phyloP scores from a whole-genome alignment of 495 filamentous ascomycete genomes.

The Aspergillus sparsus region DNA sequence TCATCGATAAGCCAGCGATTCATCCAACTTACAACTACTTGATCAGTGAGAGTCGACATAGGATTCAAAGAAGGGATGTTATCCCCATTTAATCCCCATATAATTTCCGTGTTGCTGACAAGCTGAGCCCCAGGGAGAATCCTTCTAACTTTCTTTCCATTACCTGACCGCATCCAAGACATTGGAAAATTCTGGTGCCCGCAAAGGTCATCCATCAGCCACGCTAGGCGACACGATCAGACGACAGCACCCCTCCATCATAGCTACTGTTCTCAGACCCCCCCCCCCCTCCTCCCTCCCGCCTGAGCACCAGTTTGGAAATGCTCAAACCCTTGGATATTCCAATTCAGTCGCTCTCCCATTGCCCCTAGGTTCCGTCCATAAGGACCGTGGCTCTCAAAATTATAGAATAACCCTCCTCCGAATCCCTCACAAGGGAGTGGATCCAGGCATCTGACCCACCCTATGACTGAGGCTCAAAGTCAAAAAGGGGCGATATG shows the following conservation, averaged over 20 bases:
- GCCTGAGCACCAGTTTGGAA: constrained; percentile 6
- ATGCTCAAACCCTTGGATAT: neutral
- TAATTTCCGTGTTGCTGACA: neutral
- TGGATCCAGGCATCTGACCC: no score
- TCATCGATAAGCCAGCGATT: neutral
- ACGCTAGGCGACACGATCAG: constrained; percentile 18
- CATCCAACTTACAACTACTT: neutral
- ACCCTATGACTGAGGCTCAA: no score
- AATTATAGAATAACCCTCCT: no score
- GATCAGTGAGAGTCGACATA: no score
- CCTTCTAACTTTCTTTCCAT: neutral
- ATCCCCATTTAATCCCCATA: neutral
- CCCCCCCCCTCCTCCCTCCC: neutral
- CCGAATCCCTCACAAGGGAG: no score
- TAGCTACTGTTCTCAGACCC: constrained; percentile 5
- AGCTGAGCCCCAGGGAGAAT: neutral
- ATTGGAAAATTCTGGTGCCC: neutral
- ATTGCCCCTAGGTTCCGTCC: neutral
- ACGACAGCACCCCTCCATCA: constrained; percentile 22
- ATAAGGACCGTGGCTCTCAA: no score
- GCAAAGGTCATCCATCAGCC: constrained; percentile 12
- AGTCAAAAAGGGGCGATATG: no score
- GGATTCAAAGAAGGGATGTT: neutral
- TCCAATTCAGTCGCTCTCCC: neutral
- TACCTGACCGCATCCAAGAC: neutral